Evolutionary conservation across 2,329 filamentous ascomycete species (phyloP).

Genomic region (Onygenales sp.): DNA sequence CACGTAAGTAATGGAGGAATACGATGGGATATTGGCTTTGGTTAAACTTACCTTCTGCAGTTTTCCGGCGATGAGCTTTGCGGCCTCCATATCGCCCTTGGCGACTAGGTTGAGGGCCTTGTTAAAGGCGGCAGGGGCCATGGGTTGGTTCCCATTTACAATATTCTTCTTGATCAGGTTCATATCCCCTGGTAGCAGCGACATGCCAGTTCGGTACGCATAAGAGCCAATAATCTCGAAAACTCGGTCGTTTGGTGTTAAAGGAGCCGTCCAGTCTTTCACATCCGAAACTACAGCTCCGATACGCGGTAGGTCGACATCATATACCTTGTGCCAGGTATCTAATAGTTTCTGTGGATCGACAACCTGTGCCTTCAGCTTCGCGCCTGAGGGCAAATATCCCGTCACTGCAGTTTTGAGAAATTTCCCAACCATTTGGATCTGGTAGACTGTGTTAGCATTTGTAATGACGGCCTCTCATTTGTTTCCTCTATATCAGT

Average conservation of each 20-base stretch:
- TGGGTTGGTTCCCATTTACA: not conserved
- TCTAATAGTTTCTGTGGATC: not conserved
- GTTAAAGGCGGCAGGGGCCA: not conserved
- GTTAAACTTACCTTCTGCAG: not conserved
- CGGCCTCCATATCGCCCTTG: not conserved
- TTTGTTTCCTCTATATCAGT: not conserved
- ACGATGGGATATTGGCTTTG: not conserved
- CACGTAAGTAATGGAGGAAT: not conserved
- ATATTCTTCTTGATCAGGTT: not conserved
- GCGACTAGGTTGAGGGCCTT: not conserved
- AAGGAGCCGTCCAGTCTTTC: not conserved
- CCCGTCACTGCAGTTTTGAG: not conserved
- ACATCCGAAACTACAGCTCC: not conserved
- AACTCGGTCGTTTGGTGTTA: not conserved
- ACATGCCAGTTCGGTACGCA: not conserved
- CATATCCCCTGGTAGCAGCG: not conserved
- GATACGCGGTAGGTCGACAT: not conserved
- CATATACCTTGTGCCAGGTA: not conserved
- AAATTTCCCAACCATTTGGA: not conserved
- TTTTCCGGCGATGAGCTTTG: not conserved
- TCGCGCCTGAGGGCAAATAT: not conserved
- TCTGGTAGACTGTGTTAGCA: not conserved
- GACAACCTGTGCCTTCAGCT: not conserved
- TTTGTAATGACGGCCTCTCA: not conserved
- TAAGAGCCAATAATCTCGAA: conserved; percentile 1